Evolutionary conservation across 1,284 basidiomycete species (phyloP).

Genomic region (Irpex sp.): DNA sequence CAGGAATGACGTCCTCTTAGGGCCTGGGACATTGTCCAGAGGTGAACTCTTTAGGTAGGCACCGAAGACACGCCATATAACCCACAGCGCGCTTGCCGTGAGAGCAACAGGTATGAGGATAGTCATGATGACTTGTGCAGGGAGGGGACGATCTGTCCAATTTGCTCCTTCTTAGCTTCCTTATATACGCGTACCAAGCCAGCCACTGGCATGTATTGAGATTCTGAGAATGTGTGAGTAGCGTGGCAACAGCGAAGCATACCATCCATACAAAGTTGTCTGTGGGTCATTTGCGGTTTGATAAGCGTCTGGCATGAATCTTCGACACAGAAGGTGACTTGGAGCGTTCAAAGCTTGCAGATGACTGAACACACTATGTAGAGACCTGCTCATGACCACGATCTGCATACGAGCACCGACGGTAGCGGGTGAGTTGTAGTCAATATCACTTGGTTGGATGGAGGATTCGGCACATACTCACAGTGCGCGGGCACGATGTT

Average conservation of each 20-base stretch:
- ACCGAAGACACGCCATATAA: constrained; percentile 5
- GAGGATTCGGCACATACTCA: background rate
- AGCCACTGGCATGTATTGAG: too few relatives aligned
- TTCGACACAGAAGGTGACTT: background rate
- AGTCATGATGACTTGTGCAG: background rate
- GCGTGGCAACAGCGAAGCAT: too few relatives aligned
- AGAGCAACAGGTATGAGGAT: background rate
- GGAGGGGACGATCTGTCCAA: background rate
- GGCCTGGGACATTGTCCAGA: constrained; percentile 4
- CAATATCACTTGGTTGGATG: background rate
- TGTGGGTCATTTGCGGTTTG: background rate
- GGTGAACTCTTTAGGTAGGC: constrained; percentile 1
- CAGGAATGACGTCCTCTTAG: constrained; percentile 1
- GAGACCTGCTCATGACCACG: background rate
- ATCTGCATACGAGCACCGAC: background rate
- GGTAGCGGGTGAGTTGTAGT: background rate
- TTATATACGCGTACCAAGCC: background rate
- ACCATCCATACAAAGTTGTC: background rate
- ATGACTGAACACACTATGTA: background rate
- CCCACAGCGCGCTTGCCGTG: background rate
- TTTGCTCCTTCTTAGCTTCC: background rate
- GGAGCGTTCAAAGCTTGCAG: background rate
- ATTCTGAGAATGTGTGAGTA: too few relatives aligned
- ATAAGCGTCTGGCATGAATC: background rate
- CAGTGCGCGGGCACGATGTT: background rate